These are phyloP conservation scores for Setaria italica DNA, from an alignment of 202 grass and related monocot genomes.

Conservation along the genomic window DNA sequence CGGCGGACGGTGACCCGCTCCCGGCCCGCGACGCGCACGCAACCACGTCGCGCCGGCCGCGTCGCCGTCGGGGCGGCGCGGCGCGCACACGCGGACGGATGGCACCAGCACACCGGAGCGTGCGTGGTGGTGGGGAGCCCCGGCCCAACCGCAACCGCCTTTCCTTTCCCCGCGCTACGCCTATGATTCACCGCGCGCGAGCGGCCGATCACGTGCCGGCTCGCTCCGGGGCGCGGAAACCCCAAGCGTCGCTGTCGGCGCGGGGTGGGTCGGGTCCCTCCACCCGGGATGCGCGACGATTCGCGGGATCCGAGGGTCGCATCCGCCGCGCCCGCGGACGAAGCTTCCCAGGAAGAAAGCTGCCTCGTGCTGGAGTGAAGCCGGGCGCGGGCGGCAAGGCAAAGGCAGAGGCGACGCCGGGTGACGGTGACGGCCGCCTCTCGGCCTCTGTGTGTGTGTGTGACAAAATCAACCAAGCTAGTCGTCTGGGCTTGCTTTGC, in stretches of 20 bases:
- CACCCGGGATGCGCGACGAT: neutral
- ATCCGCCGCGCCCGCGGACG: neutral
- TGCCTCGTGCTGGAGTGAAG: neutral
- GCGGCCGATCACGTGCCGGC: neutral
- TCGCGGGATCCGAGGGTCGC: slow-evolving; percentile 9
- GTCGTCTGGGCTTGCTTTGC: neutral
- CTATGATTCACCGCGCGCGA: neutral
- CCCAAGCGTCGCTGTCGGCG: neutral
- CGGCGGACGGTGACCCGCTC: neutral
- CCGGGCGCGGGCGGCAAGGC: slow-evolving; percentile 16
- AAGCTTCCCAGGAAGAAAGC: slow-evolving; percentile 37
- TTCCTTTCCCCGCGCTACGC: neutral
- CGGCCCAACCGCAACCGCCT: neutral
- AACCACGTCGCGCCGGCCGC: slow-evolving; percentile 44
- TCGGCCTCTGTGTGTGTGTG: neutral
- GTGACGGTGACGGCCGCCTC: neutral
- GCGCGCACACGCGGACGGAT: neutral
- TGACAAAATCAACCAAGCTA: neutral
- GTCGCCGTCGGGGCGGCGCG: neutral
- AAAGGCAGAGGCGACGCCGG: neutral
- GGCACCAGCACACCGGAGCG: neutral
- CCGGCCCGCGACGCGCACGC: slow-evolving; percentile 32
- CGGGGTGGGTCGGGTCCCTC: neutral
- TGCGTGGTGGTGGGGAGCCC: neutral
- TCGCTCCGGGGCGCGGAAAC: neutral